A percentile compares a stretch with the other conserved stretches of the same genome.
Conservation (phyloP, 225 moss, liverwort and hornwort genomes). For the Polytrichum commune region DNA sequence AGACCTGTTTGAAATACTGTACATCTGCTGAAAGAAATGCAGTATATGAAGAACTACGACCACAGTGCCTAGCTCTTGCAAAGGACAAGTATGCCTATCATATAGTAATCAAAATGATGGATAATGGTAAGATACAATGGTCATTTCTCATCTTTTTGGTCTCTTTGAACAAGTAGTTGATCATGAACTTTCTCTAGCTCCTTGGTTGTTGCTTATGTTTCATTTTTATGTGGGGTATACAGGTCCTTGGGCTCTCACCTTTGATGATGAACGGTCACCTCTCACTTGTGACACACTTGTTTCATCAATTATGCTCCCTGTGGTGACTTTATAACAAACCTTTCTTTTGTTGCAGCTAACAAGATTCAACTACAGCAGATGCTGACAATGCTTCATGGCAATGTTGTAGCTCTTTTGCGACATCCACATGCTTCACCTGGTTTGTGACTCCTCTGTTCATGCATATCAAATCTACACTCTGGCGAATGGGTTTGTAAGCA, state of each 20-base stretch:
- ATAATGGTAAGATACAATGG: constrained; percentile 52
- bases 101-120: constrained; percentile 90
- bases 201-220: too few species aligned
- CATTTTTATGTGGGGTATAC: too few species aligned
- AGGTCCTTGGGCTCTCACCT: too few species aligned
- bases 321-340: too few species aligned
- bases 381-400: constrained; percentile 71
- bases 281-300: too few species aligned
- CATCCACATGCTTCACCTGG: constrained; percentile 98
- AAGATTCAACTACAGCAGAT: constrained; percentile 84
- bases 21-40: constrained; percentile 62
- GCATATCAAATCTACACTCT: too few species aligned
- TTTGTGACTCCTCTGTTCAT: constrained; percentile 20
- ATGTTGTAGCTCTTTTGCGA: constrained; percentile 87
- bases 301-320: too few species aligned
- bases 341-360: constrained; percentile 36
- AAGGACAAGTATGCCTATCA: constrained; percentile 94
- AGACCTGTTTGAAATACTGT: constrained; percentile 91
- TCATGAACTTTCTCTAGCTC: too few species aligned
- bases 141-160: background rate
- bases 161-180: background rate
- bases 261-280: too few species aligned
- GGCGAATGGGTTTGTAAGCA: too few species aligned
- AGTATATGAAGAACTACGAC: constrained; percentile 91
- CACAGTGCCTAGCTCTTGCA: constrained; percentile 73